phyloP scores from a whole-genome alignment of 192 early-diverging fungal genomes.

The Oehlia diaphana region DNA sequence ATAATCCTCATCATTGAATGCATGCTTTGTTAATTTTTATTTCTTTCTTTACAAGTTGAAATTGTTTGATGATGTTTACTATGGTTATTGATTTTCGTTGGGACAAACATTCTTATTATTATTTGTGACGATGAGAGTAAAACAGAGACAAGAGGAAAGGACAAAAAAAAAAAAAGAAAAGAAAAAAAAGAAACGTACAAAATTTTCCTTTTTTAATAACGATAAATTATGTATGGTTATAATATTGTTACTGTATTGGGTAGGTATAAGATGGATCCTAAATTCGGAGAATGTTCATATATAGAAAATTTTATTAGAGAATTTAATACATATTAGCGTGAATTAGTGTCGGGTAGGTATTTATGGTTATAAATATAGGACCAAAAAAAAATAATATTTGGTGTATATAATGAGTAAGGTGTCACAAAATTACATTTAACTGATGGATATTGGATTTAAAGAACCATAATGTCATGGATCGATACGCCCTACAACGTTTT shows the following conservation, averaged over 20 bases:
- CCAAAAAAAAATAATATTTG: too few relatives aligned
- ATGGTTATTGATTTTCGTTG: neutral
- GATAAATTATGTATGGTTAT: neutral
- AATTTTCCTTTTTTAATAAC: neutral
- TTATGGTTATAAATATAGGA: neutral
- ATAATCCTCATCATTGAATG: neutral
- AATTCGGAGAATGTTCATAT: neutral
- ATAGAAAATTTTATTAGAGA: neutral
- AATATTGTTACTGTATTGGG: neutral
- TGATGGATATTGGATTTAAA: neutral
- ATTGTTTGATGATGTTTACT: neutral
- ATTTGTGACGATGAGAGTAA: neutral
- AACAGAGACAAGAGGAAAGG: neutral
- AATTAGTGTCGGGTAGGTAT: neutral
- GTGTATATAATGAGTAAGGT: neutral
- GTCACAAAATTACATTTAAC: neutral
- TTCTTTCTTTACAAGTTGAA: neutral
- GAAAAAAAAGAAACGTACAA: neutral
- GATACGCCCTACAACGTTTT: neutral
- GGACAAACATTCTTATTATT: neutral
- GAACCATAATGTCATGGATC: neutral
- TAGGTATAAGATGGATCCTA: neutral
- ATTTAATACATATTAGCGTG: neutral
- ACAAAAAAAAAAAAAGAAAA: too few relatives aligned
- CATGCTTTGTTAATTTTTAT: slow-evolving; percentile 2